Evolutionary conservation across 2,329 filamentous ascomycete genomes (phyloP), one percentile per base, ranked within the genome.

Genomic region (Penicillium sp.): DNA sequence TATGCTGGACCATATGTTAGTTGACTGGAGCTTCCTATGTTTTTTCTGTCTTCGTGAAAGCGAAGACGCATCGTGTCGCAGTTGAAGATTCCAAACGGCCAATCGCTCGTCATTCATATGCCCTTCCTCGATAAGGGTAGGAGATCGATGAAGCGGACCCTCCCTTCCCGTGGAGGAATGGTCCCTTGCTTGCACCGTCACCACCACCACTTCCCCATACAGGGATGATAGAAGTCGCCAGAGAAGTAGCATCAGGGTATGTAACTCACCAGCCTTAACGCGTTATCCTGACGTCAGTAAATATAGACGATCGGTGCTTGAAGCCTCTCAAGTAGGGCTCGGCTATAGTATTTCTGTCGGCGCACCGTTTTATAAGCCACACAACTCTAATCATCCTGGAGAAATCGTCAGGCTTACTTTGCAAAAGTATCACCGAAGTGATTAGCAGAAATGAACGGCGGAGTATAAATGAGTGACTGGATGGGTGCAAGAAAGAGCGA

Each of bases 221-320:
- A 49, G 43, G 46, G 45, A 34, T 27, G 43, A 33, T 16, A 14
- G 27, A 27, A 44, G 18, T 38, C 16, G 35, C n/a, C 46, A 34
- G 45, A 42, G 42, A 50, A 45, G 29, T 52, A 41, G 36, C 22
- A 18, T 35, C 19, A 19, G 2, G 35, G 12, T 11, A 41, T 36
- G n/a, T 5, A 12, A 43, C 58, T 54, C 56, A 60, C 58, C 40
- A 35, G 43, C 47, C 42, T 22, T 22, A 49, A 22, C 41, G 52
- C 50, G 58, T 55, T 53, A 41, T 55, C 47, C 43, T 54, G 51
- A 58, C 48, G 55, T 59, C 47, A 54, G 49, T 42, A 59, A 58
- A 58, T 25, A 60, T 55, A 53, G 39, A 41, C 16, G 42, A 41
- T 47, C 44, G 38, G 18, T 22, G 41, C 25, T 28, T 13, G 37